Percentiles rank a stretch among this genome's conserved stretches.
phyloP scores from a whole-genome alignment of 371 early-diverging fungal species.

The Polyrhizophydium stewartii region DNA sequence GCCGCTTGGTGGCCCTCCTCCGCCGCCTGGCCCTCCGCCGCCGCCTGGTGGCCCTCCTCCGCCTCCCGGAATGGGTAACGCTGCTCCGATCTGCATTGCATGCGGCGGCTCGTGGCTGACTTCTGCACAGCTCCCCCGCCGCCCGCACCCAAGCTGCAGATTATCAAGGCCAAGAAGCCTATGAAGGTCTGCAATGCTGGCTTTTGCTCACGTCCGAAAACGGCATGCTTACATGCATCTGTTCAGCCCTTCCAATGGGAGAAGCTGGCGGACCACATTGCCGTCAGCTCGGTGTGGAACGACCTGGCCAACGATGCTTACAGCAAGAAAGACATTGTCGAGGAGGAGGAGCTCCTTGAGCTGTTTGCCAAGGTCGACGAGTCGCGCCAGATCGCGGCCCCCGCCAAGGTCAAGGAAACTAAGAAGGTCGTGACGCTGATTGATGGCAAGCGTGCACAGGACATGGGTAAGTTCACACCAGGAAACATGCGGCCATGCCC shows the following conservation, averaged over 20 bases:
- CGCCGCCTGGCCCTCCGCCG: neutral
- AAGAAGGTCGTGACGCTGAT: constrained; percentile 27
- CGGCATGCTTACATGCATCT: neutral
- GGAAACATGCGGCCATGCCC: neutral
- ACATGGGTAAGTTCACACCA: constrained; percentile 20
- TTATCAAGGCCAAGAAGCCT: constrained; percentile 11
- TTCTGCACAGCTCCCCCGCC: neutral
- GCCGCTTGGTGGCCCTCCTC: neutral
- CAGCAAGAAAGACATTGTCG: constrained; percentile 5
- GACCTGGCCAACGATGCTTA: constrained; percentile 27
- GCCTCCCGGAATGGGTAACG: no score
- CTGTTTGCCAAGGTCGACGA: constrained; percentile 19
- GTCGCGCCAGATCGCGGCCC: neutral
- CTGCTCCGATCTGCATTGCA: neutral
- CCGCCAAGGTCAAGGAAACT: neutral
- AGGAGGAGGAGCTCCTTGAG: constrained; percentile 22
- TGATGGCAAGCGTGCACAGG: constrained; percentile 24
- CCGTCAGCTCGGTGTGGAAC: constrained; percentile 28
- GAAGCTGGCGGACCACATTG: constrained; percentile 24
- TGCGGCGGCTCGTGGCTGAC: constrained; percentile 3
- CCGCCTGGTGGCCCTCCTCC: no score
- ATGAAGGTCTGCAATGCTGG: constrained; percentile 9
- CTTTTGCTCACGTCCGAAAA: neutral
- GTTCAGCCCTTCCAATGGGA: constrained; percentile 33
- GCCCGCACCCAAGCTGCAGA: constrained; percentile 1